Base-by-base conservation (phyloP, 1,139 yeast genomes). In the Yamadazyma siamensis region DNA sequence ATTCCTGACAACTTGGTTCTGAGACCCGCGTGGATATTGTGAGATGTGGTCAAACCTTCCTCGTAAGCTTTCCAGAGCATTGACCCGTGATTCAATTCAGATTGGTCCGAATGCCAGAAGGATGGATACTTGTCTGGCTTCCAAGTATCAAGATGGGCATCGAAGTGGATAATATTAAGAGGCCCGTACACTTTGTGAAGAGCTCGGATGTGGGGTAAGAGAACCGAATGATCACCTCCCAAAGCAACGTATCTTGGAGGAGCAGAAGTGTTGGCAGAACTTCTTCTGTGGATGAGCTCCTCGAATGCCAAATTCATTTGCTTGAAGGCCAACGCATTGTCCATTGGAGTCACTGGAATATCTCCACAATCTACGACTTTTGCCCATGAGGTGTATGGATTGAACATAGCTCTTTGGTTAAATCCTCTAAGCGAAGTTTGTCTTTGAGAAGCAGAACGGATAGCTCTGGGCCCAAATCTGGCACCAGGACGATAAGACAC, bases 131-230 rank as follows among this genome's bases (percentile, higher is more conserved):
- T 65, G 35, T 71, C 68, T n/a, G 89, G 89, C 25, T 73, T 61
- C 91, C 91, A 82, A 10, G 89, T 81, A 51, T 82, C 91, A 43
- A 82, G 65, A 56, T 82, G 91, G 5, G 89, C 87, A 52, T 80
- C 89, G 47, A 83, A 82, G 54, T 83, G 94, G 36, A 83, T 71
- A 20, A 83, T 73, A 21, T 83, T 76, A 26, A 82, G 52, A 10
- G 76, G 76, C 0, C 89, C 91, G 47, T 82, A 75, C 12, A 68
- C 48, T 34, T 71, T 59, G 36, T 75, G 53, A 35, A 81, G 62
- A 0, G 85, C 80, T 38, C 91, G 65, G 34, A 83, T 54, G 40
- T 80, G 83, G 2, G 91, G 89, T 35, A 83, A 63, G 26, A 81
- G 65, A 14, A 82, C 72, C 1, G 87, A 77, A 54, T 83, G 94